Evolutionary conservation across 2,329 filamentous ascomycete species (phyloP).

Genomic region (Pestalotiopsis sp.): DNA sequence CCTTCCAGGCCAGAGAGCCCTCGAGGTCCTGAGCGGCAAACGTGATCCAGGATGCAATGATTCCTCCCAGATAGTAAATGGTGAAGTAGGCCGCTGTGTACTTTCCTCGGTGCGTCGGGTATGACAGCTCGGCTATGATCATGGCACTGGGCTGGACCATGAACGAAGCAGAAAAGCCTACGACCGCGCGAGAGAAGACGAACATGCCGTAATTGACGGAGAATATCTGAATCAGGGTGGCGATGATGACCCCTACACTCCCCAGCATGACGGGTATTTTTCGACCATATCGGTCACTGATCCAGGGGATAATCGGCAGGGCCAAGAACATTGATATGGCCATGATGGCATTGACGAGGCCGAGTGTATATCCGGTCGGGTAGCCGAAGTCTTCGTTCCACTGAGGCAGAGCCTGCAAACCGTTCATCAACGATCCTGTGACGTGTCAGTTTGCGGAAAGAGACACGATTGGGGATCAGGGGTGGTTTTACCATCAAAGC

Average conservation of each 20-base stretch:
- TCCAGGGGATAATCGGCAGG: background rate
- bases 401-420: slow-evolving; percentile 39
- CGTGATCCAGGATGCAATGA: slow-evolving; percentile 19
- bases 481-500: slow-evolving; percentile 38
- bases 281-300: background rate
- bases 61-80: background rate
- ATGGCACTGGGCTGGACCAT: slow-evolving; percentile 22
- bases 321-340: background rate
- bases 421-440: slow-evolving; percentile 39
- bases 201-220: slow-evolving; percentile 20
- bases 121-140: slow-evolving; percentile 29
- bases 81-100: slow-evolving; percentile 19
- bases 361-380: slow-evolving; percentile 30
- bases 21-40: slow-evolving; percentile 19
- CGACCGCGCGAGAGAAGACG: slow-evolving; percentile 25
- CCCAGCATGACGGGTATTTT: background rate
- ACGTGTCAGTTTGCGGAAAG: background rate
- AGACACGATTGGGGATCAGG: background rate
- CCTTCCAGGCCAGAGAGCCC: slow-evolving; percentile 37
- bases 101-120: slow-evolving; percentile 27
- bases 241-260: background rate
- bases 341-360: slow-evolving; percentile 2
- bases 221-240: background rate
- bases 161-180: slow-evolving; percentile 23
- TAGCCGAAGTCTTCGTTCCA: slow-evolving; percentile 36